Base-by-base conservation (phyloP, 768 basidiomycete genomes). In the Gyrodon lividus region DNA sequence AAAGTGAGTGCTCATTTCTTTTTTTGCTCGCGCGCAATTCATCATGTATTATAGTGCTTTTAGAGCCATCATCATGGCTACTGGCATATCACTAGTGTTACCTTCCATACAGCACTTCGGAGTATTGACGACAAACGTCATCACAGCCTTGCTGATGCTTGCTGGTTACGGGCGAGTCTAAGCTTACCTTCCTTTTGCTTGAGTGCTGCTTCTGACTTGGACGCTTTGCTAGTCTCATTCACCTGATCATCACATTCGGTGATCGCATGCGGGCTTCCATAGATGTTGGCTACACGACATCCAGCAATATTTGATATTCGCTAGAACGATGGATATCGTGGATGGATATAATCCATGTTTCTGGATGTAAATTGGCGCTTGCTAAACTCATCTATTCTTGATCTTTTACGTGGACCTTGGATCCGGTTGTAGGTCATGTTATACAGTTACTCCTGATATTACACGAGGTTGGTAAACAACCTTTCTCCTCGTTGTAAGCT, bases 71-170 rank as follows among this genome's bases (percentile, higher is more conserved):
- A 46, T 82, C 23, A 60, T 78, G 28, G 67, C 80, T 0, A 41
- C 74, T n/a, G 68, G 70, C 0, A 75, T 78, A 19, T 70, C 79
- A 7, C 68, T 63, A 0, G 74, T 82, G 28, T 64, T 87, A 7
- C 83, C 84, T 0, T 67, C 76, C 46, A 75, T 85, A 45, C 70
- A 81, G 24, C 60, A 44, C 0, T 64, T 77, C 22, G 82, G 83
- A 0, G 74, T 82, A 7, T 61, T 74, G 0, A 48, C 55, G 6
- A 79, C 81, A 2, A 71, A 83, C 58, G 62, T 70, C 1, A 53
- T 77, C 6, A 62, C 74, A 0, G 79, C 81, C 2, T 22, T 70
- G 3, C 42, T 80, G 16, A 72, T 72, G 0, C 78, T 75, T 75
- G 31, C 72, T 5, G 80, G 76, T 1, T 80, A 75, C 57, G 61